These are phyloP conservation scores for Zarea fungicola DNA, from an alignment of 2,329 filamentous ascomycete genomes.

Conservation along the genomic window DNA sequence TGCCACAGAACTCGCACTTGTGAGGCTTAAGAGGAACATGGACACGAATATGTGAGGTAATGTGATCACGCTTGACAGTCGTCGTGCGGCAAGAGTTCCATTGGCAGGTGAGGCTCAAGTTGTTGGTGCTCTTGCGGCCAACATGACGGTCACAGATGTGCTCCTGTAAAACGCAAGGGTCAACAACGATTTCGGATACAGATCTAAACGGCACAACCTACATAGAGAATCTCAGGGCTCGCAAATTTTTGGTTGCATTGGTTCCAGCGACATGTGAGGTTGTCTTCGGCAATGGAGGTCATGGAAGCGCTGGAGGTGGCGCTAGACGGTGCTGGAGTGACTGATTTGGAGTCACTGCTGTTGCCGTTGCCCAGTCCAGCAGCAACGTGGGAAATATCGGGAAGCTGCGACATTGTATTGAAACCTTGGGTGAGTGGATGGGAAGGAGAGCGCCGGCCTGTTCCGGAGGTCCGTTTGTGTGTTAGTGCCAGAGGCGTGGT, in stretches of 20 bases:
- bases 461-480: conserved; percentile 1
- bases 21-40: conserved; percentile 99
- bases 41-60: conserved; percentile 96
- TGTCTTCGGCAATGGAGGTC: conserved; percentile 43
- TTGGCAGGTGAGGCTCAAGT: conserved; percentile 92
- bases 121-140: conserved; percentile 98
- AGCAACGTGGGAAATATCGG: conserved; percentile 18
- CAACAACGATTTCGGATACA: not conserved
- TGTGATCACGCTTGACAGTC: conserved; percentile 97
- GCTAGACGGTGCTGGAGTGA: conserved; percentile 47
- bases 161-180: conserved; percentile 53
- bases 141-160: conserved; percentile 98
- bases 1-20: conserved; percentile 97
- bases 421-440: not conserved
- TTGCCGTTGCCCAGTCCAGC: conserved; percentile 32
- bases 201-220: conserved; percentile 32
- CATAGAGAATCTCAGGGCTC: conserved; percentile 54
- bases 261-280: conserved; percentile 57
- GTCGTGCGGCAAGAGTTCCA: conserved; percentile 96
- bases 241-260: conserved; percentile 54
- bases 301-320: conserved; percentile 41
- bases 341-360: conserved; percentile 46
- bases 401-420: conserved; percentile 8
- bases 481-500: conserved; percentile 1
- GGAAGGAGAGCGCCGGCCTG: not conserved